These are phyloP conservation scores for Aspergillus sp. DNA, from an alignment of 2,329 filamentous ascomycete species.

Conservation along the genomic window DNA sequence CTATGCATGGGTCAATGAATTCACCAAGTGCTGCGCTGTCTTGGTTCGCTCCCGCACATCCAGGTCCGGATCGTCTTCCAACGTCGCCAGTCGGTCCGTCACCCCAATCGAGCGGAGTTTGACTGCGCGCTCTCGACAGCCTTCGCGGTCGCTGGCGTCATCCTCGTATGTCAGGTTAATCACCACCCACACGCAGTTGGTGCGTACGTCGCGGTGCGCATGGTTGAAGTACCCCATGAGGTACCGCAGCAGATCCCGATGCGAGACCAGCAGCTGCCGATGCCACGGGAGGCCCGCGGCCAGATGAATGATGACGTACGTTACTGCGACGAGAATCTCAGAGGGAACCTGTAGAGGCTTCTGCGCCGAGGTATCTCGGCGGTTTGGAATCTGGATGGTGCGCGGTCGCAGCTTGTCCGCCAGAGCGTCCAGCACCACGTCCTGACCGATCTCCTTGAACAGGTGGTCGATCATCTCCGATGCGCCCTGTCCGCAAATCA, in stretches of 20 bases:
- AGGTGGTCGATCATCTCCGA: conserved; percentile 80
- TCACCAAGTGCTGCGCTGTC: conserved; percentile 71
- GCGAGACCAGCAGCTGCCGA: conserved; percentile 71
- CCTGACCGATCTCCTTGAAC: conserved; percentile 70
- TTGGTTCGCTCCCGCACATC: conserved; percentile 84
- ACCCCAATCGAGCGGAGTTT: conserved; percentile 73
- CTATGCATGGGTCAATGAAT: conserved; percentile 20
- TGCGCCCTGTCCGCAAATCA: conserved; percentile 66
- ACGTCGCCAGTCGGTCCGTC: conserved; percentile 59
- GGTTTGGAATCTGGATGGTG: conserved; percentile 30
- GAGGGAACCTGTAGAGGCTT: conserved; percentile 34
- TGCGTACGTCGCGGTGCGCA: conserved; percentile 69
- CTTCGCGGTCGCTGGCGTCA: conserved; percentile 63
- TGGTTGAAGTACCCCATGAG: conserved; percentile 72
- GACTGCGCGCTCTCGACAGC: conserved; percentile 63
- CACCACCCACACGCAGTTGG: conserved; percentile 77
- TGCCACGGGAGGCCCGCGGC: conserved; percentile 78
- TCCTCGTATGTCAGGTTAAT: conserved; percentile 85
- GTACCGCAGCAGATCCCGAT: conserved; percentile 71
- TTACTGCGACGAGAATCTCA: conserved; percentile 73
- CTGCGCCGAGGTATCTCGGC: conserved; percentile 28
- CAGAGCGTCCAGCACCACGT: conserved; percentile 77
- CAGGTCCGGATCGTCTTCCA: conserved; percentile 69
- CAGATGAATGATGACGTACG: conserved; percentile 83
- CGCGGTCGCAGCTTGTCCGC: conserved; percentile 68